Conservation (phyloP, 2,329 filamentous ascomycete species). For the Periconia sp. region DNA sequence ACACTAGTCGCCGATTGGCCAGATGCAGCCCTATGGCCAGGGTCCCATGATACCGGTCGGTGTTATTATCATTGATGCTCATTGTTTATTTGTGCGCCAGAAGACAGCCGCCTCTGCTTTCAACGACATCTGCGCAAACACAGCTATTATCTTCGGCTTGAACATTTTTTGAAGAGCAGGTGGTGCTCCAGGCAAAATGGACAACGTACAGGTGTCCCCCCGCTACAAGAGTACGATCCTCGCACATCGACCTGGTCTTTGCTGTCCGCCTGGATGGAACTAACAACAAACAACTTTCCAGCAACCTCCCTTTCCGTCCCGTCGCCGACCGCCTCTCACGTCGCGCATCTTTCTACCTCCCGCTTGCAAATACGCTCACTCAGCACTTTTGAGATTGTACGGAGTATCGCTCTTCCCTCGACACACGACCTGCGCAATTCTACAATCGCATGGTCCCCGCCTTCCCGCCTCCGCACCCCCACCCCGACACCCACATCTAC, state of each 20-base stretch:
- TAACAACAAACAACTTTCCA: conserved; percentile 16
- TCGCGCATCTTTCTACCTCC: conserved; percentile 41
- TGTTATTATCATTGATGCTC: conserved; percentile 29
- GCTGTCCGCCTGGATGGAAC: background rate
- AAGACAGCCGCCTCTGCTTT: too few relatives aligned
- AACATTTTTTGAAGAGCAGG: background rate
- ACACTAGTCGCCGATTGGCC: conserved; percentile 3
- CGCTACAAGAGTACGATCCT: conserved; percentile 31
- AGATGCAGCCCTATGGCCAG: background rate
- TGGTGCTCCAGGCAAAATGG: conserved; percentile 18
- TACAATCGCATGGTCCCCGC: conserved; percentile 42
- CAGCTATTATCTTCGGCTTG: conserved; percentile 2
- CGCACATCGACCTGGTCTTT: background rate
- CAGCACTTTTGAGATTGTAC: conserved; percentile 37
- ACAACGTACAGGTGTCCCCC: conserved; percentile 30
- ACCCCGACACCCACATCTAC: conserved; percentile 15
- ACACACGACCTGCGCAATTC: conserved; percentile 31
- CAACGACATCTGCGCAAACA: conserved; percentile 15
- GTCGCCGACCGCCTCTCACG: conserved; percentile 43
- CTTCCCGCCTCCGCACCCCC: conserved; percentile 5
- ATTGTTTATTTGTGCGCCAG: background rate
- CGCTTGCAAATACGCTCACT: conserved; percentile 45
- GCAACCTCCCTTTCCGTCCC: conserved; percentile 38
- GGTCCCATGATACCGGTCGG: too few relatives aligned
- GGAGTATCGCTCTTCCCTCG: conserved; percentile 37